Evolutionary conservation across 1,284 basidiomycete species (phyloP).

Genomic region (Apiotrichum akiyoshidainum): DNA sequence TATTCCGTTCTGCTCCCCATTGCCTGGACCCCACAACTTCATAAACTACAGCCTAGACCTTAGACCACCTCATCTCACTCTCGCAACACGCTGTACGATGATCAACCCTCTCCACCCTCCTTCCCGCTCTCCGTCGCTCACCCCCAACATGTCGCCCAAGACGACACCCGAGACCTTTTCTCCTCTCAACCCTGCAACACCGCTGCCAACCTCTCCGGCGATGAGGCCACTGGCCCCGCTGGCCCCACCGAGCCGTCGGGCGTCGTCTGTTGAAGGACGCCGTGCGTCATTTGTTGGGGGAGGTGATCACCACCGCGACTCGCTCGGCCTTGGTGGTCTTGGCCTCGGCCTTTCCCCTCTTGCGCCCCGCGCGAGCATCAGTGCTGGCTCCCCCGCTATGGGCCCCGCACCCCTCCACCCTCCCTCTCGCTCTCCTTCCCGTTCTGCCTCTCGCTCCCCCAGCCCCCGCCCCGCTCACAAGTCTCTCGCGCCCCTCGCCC

Average conservation of each 20-base stretch:
- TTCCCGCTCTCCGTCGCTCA: not conserved
- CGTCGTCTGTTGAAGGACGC: not conserved
- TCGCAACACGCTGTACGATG: not conserved
- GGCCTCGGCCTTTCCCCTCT: not conserved
- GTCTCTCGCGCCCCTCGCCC: not conserved
- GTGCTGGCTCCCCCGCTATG: not conserved
- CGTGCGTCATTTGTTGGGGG: not conserved
- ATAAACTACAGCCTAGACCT: no score
- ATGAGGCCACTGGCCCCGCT: not conserved
- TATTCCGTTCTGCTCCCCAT: no score
- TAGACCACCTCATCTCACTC: not conserved
- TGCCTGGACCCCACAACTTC: no score
- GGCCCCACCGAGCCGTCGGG: not conserved
- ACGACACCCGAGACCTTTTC: not conserved
- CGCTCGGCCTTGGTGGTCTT: not conserved
- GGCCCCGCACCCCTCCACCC: not conserved
- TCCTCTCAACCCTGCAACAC: not conserved
- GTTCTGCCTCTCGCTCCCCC: not conserved
- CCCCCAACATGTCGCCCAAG: not conserved
- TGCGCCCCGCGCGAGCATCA: not conserved
- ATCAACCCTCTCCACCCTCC: conserved; percentile 1
- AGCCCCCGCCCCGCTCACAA: not conserved
- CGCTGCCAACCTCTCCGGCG: not conserved
- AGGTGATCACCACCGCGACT: not conserved
- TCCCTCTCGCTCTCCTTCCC: not conserved